A percentile compares a stretch with the other conserved stretches of the same genome.
Conservation (phyloP, 1,284 basidiomycete genomes). For the Peniophora sp. region DNA sequence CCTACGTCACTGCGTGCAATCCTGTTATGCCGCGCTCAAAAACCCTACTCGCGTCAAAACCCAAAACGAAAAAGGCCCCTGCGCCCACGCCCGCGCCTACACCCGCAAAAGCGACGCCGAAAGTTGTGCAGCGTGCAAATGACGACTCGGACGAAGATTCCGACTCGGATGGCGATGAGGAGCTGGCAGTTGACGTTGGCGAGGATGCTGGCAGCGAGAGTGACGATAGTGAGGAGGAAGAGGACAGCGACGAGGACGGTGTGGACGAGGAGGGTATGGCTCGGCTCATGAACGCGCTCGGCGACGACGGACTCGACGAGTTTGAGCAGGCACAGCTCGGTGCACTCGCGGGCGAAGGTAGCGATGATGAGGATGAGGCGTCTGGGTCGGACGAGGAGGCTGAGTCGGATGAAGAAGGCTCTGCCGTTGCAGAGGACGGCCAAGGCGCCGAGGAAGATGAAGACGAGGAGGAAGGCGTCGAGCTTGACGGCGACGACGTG, state of each 20-base stretch:
- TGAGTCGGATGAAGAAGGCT: conserved; percentile 14
- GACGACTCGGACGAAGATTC: background rate
- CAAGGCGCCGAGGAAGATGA: conserved; percentile 20
- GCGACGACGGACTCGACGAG: conserved; percentile 61
- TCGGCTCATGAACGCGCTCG: conserved; percentile 57
- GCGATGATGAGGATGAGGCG: conserved; percentile 17
- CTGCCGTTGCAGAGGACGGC: conserved; percentile 18
- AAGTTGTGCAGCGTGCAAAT: background rate
- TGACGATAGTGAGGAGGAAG: background rate
- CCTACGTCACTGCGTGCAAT: too few species aligned
- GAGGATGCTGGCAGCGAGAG: background rate
- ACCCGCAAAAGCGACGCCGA: background rate
- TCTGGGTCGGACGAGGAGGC: conserved; percentile 22
- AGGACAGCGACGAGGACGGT: conserved; percentile 40
- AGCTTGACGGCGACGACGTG: conserved; percentile 37
- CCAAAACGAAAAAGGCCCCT: too few species aligned
- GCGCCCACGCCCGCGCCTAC: too few species aligned
- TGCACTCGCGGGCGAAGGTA: conserved; percentile 28
- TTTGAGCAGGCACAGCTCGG: conserved; percentile 46
- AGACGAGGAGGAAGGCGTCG: conserved; percentile 48
- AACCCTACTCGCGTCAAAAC: too few species aligned
- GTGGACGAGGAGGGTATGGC: conserved; percentile 61
- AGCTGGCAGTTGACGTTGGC: background rate
- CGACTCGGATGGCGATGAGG: background rate
- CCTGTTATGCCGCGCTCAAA: too few species aligned